Conservation (phyloP, 352 stramenopile species). For the Lagenidium giganteum region DNA sequence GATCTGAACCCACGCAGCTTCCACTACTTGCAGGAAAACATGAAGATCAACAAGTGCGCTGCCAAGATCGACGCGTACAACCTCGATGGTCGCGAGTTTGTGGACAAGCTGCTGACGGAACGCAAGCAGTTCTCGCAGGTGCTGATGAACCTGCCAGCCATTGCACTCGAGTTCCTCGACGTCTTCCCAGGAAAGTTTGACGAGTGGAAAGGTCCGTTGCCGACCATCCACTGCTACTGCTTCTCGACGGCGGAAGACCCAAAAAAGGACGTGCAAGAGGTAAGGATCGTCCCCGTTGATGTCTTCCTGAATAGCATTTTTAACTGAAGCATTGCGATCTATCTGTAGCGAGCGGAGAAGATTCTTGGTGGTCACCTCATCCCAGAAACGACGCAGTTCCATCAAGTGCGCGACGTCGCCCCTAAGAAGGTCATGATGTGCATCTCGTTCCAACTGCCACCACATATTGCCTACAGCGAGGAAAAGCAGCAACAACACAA, state of each 20-base stretch:
- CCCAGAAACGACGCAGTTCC: constrained; percentile 40
- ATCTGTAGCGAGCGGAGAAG: constrained; percentile 48
- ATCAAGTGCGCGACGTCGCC: constrained; percentile 93
- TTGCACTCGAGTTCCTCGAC: constrained; percentile 92
- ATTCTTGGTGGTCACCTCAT: constrained; percentile 66
- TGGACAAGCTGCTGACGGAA: constrained; percentile 67
- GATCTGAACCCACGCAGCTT: constrained; percentile 91
- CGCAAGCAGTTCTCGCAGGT: constrained; percentile 85
- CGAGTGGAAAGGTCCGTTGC: constrained; percentile 62
- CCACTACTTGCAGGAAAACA: constrained; percentile 90
- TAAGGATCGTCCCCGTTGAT: constrained; percentile 15
- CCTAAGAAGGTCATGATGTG: constrained; percentile 98
- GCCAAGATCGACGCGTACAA: constrained; percentile 84
- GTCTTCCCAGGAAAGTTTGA: constrained; percentile 64
- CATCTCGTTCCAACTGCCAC: constrained; percentile 92
- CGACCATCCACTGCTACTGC: constrained; percentile 93
- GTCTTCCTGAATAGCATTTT: too few species aligned
- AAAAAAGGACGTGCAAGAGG: constrained; percentile 63
- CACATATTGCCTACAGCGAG: constrained; percentile 63
- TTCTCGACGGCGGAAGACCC: constrained; percentile 87
- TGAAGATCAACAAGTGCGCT: constrained; percentile 88
- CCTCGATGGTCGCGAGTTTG: constrained; percentile 91
- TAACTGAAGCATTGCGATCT: constrained; percentile 1
- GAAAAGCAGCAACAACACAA: constrained; percentile 35
- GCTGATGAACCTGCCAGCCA: constrained; percentile 96